Percentiles rank a stretch among this genome's conserved stretches.
These are phyloP conservation scores for Colletotrichum abscissum DNA, from an alignment of 2,329 filamentous ascomycete genomes.

Conservation along the genomic window DNA sequence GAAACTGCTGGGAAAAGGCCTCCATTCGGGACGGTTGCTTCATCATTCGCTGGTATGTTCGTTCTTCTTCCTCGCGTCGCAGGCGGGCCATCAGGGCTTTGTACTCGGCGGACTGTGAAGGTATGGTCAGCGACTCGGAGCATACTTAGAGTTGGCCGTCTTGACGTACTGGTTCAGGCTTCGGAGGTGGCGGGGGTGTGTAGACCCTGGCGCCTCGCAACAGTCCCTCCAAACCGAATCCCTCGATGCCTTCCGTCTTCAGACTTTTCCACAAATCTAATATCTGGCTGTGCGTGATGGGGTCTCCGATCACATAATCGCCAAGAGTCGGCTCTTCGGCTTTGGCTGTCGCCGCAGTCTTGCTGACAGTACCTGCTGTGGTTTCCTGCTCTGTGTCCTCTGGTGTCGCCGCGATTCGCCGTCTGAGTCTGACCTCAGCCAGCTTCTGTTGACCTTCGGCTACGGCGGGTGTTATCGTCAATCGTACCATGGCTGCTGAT, in stretches of 20 bases:
- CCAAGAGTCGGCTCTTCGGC: conserved; percentile 59
- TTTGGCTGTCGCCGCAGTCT: background rate
- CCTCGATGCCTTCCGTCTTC: conserved; percentile 45
- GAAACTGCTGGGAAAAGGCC: conserved; percentile 69
- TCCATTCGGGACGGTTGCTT: conserved; percentile 68
- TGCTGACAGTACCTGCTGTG: background rate
- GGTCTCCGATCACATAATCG: conserved; percentile 67
- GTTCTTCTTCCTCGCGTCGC: conserved; percentile 83
- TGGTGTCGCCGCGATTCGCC: conserved; percentile 24
- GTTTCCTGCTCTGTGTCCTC: background rate
- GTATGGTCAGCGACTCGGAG: conserved; percentile 4
- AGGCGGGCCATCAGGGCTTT: conserved; percentile 88
- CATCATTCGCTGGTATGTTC: conserved; percentile 84
- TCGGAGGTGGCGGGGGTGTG: conserved; percentile 81
- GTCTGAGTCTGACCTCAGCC: conserved; percentile 37
- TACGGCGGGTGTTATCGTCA: conserved; percentile 79
- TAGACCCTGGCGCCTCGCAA: conserved; percentile 80
- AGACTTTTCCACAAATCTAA: conserved; percentile 70
- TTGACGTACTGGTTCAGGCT: conserved; percentile 76
- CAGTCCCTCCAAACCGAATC: conserved; percentile 73
- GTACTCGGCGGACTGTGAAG: conserved; percentile 78
- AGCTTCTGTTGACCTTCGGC: conserved; percentile 68
- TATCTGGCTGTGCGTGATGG: conserved; percentile 78
- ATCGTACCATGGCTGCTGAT: conserved; percentile 71
- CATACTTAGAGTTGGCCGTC: background rate